Percentiles rank a stretch among this genome's conserved stretches.
phyloP scores from a whole-genome alignment of 2,329 filamentous ascomycete genomes.

The Calcarisporium arbuscula region DNA sequence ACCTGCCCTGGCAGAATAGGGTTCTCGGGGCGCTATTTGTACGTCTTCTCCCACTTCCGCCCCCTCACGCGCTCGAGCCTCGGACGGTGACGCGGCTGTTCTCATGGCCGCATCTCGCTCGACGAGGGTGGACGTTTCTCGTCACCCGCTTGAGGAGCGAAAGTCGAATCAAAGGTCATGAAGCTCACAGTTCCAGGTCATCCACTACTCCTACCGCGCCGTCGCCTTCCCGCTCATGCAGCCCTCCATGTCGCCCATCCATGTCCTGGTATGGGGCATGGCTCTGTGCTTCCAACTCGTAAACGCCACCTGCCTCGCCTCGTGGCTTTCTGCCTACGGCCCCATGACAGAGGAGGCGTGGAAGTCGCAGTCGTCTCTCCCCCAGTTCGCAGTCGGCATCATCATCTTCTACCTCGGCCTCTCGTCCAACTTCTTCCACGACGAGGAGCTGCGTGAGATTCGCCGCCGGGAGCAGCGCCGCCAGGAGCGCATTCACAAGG shows the following conservation, averaged over 20 bases:
- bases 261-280: slow-evolving; percentile 57
- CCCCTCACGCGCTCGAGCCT: background rate
- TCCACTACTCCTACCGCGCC: slow-evolving; percentile 90
- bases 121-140: too few relatives aligned
- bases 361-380: slow-evolving; percentile 29
- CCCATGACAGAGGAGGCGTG: slow-evolving; percentile 52
- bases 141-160: too few relatives aligned
- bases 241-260: slow-evolving; percentile 89
- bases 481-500: slow-evolving; percentile 34
- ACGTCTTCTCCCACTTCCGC: slow-evolving; percentile 16
- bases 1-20: slow-evolving; percentile 72
- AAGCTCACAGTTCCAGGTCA: too few relatives aligned
- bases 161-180: too few relatives aligned
- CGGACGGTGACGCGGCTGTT: too few relatives aligned
- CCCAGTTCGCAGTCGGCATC: slow-evolving; percentile 57
- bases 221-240: slow-evolving; percentile 75
- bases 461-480: slow-evolving; percentile 60
- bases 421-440: slow-evolving; percentile 77
- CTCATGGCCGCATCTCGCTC: slow-evolving; percentile 2
- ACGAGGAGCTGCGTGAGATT: slow-evolving; percentile 84
- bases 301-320: slow-evolving; percentile 72
- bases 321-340: slow-evolving; percentile 79
- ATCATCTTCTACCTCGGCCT: slow-evolving; percentile 72
- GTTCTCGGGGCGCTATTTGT: slow-evolving; percentile 65
- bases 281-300: slow-evolving; percentile 70